These are phyloP conservation scores for Penicillium goetzii DNA, from an alignment of 495 filamentous ascomycete species.

Conservation along the genomic window DNA sequence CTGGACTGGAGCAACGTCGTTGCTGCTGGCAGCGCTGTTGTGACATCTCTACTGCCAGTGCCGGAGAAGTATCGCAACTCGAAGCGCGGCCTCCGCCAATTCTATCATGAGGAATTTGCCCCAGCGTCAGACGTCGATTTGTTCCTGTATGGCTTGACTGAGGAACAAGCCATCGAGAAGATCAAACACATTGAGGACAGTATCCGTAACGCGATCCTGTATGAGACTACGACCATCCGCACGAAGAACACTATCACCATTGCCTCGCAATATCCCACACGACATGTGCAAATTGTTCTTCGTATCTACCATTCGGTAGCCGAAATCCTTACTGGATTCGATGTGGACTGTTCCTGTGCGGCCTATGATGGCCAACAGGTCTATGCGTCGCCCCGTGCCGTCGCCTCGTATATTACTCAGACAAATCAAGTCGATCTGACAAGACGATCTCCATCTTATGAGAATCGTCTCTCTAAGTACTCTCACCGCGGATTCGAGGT, in stretches of 20 bases:
- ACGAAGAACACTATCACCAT: conserved; percentile 88
- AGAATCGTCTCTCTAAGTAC: conserved; percentile 87
- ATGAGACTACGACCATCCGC: conserved; percentile 74
- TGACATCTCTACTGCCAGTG: conserved; percentile 73
- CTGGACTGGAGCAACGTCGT: conserved; percentile 79
- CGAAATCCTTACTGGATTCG: conserved; percentile 83
- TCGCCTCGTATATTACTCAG: conserved; percentile 79
- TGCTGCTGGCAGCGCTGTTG: conserved; percentile 75
- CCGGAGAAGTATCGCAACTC: conserved; percentile 64
- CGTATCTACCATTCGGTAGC: conserved; percentile 79
- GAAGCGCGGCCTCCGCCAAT: conserved; percentile 66
- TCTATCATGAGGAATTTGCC: conserved; percentile 77
- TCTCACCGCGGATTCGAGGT: conserved; percentile 81
- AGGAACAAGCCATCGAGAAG: conserved; percentile 74
- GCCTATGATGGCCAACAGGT: conserved; percentile 81
- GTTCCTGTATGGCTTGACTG: conserved; percentile 77
- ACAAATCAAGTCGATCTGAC: conserved; percentile 77
- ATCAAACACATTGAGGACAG: conserved; percentile 75
- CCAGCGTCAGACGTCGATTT: conserved; percentile 85
- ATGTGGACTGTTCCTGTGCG: conserved; percentile 79
- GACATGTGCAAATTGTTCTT: conserved; percentile 82
- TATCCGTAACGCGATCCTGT: conserved; percentile 72
- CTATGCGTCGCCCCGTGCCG: conserved; percentile 68
- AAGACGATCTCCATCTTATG: conserved; percentile 80
- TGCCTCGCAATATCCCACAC: conserved; percentile 76